phyloP scores from a whole-genome alignment of 225 moss, liverwort and hornwort species.

The Polytrichum formosum region DNA sequence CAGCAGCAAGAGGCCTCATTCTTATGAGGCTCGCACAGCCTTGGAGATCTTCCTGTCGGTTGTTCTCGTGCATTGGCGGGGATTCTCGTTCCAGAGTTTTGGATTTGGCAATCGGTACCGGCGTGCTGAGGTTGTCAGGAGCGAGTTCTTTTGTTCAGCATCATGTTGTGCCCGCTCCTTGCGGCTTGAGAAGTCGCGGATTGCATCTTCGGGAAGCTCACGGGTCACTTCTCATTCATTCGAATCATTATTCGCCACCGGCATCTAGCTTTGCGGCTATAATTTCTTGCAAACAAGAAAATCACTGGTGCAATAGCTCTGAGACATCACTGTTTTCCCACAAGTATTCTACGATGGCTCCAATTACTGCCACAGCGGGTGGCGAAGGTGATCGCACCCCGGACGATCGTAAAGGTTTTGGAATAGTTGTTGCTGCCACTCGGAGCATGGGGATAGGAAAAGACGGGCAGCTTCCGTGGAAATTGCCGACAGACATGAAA shows the following conservation, averaged over 20 bases:
- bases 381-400: background rate
- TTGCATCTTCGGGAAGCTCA: background rate
- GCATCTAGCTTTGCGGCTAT: background rate
- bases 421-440: constrained; percentile 73
- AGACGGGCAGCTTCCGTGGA: constrained; percentile 71
- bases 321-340: background rate
- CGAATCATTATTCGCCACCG: background rate
- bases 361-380: background rate
- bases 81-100: constrained; percentile 3
- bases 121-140: background rate
- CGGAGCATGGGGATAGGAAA: constrained; percentile 61
- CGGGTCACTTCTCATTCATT: background rate
- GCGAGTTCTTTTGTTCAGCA: too few relatives aligned
- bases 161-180: background rate
- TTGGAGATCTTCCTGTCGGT: constrained; percentile 25
- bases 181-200: constrained; percentile 2
- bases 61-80: constrained; percentile 7
- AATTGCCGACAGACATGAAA: constrained; percentile 71
- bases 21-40: constrained; percentile 30
- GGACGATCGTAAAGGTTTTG: constrained; percentile 38
- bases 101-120: constrained; percentile 3
- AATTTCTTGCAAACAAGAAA: background rate
- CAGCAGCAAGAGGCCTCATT: background rate
- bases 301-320: background rate
- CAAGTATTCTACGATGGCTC: constrained; percentile 20